Evolutionary conservation across 2,329 filamentous ascomycete genomes (phyloP), one percentile per base, ranked within the genome.

Genomic region (Claviceps spartinae): DNA sequence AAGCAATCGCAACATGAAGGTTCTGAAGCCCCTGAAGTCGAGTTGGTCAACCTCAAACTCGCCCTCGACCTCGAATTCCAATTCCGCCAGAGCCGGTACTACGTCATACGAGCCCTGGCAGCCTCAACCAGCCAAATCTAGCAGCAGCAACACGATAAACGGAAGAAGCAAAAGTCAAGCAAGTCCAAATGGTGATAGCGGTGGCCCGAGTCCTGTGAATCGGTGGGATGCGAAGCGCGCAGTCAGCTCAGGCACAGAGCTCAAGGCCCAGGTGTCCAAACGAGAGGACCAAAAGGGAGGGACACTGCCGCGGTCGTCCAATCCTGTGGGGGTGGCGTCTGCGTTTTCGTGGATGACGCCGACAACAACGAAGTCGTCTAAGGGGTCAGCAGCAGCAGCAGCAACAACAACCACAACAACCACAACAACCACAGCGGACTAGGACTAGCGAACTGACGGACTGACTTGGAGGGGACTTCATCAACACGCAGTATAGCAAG

Each of bases 261-360:
- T 58, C 55, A 68, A 61, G 56, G 55, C 50, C 61, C 60, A 49
- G 70, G 69, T 18, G 26, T 30, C 55, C 65, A 65, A 55, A 52
- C 62, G 64, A 52, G 67, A 70, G 47, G 57, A 60, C 41, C 68
- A 69, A 51, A 70, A 66, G 50, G 61, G 65, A 40, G 64, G 70
- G 43, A 61, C 68, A 18, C 63, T 72, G n/a, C 71, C 79, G 16
- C 77, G 81, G 52, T 76, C 81, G 6, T 74, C 81, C 36, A 97
- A 97, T 62, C 91, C 93, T 0, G 79, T 95, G 18, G 91, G 91
- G 8, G 87, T 87, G n/a, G 91, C 86, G 14, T 93, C 88, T 54
- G 91, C 91, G 2, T 97, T 97, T 70, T 84, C 86, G 13, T 97
- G 90, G 90, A 83, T 96, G 73, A 91, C 86, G 47, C 69, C 75